phyloP scores from a whole-genome alignment of 1,284 basidiomycete genomes.

The Cryptococcus wingfieldii region DNA sequence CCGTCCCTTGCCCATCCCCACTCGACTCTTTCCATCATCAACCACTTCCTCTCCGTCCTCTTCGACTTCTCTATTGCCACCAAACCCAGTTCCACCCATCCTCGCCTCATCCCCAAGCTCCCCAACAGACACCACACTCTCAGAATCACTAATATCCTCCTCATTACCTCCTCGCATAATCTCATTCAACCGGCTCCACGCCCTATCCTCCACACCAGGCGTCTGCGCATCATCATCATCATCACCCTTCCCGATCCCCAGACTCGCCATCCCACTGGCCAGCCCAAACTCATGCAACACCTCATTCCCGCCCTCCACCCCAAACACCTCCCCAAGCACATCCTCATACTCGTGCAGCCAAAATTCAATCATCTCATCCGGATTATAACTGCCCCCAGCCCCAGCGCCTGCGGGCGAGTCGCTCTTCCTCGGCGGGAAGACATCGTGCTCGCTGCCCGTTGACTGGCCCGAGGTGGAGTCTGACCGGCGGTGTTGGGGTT shows the following conservation, averaged over 20 bases:
- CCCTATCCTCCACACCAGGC: constrained; percentile 28
- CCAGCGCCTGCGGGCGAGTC: constrained; percentile 7
- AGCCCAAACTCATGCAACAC: constrained; percentile 23
- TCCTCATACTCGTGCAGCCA: constrained; percentile 56
- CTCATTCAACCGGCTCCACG: constrained; percentile 42
- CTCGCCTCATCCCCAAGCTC: constrained; percentile 74
- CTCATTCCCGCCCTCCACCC: constrained; percentile 25
- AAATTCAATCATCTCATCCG: constrained; percentile 53
- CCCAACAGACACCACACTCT: constrained; percentile 81
- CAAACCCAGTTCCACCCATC: constrained; percentile 56
- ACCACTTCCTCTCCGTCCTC: constrained; percentile 55
- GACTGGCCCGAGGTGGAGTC: not conserved
- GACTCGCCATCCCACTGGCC: not conserved
- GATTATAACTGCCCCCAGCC: constrained; percentile 48
- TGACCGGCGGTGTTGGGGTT: constrained; percentile 1
- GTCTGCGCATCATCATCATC: constrained; percentile 3
- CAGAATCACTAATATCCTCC: constrained; percentile 70
- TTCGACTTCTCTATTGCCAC: constrained; percentile 55
- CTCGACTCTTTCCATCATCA: constrained; percentile 46
- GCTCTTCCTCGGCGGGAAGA: constrained; percentile 52
- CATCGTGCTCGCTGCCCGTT: constrained; percentile 44
- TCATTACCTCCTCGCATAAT: constrained; percentile 36
- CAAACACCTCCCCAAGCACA: constrained; percentile 53
- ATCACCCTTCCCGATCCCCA: not conserved
- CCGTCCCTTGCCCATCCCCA: constrained; percentile 10